A percentile compares a stretch with the other conserved stretches of the same genome.
These are phyloP conservation scores for Scutellaria galericulata DNA, from an alignment of 257 asterid genomes.

Conservation along the genomic window DNA sequence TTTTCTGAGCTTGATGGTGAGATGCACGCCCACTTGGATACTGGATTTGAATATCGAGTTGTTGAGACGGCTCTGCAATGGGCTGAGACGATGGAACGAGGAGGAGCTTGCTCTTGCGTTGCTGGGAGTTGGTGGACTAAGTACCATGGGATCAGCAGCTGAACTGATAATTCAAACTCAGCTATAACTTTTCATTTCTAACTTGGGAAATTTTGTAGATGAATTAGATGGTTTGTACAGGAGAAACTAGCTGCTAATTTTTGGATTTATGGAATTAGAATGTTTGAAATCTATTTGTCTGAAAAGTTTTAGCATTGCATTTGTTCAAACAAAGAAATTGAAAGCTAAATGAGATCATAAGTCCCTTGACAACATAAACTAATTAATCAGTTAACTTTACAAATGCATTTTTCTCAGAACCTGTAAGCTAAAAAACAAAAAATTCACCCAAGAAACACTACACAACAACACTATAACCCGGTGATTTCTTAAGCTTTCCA, in stretches of 20 bases:
- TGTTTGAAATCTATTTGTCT: conserved; percentile 19
- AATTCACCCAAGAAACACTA: conserved; percentile 22
- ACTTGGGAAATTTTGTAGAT: conserved; percentile 55
- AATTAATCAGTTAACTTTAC: too few species aligned
- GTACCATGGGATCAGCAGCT: conserved; percentile 88
- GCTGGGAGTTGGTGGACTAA: conserved; percentile 75
- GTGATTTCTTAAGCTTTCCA: conserved; percentile 57
- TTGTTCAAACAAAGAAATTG: background rate
- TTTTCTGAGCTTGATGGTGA: conserved; percentile 76
- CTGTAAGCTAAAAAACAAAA: too few species aligned
- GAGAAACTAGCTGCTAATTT: conserved; percentile 29
- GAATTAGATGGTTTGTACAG: conserved; percentile 36
- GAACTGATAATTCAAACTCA: conserved; percentile 60
- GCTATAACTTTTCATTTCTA: conserved; percentile 32
- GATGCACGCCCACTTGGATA: conserved; percentile 77
- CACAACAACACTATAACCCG: conserved; percentile 79
- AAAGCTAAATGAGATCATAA: too few species aligned
- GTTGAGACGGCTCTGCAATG: conserved; percentile 70
- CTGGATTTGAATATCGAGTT: conserved; percentile 58
- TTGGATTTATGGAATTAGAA: conserved; percentile 25
- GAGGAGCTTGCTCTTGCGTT: conserved; percentile 84
- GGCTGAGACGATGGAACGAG: conserved; percentile 75
- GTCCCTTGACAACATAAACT: too few species aligned
- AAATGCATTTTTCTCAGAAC: too few species aligned
- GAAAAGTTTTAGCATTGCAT: background rate